Percentiles rank a stretch among this genome's conserved stretches.
Conservation (phyloP, 805 yeast genomes). For the Scheffersomyces lignosus region DNA sequence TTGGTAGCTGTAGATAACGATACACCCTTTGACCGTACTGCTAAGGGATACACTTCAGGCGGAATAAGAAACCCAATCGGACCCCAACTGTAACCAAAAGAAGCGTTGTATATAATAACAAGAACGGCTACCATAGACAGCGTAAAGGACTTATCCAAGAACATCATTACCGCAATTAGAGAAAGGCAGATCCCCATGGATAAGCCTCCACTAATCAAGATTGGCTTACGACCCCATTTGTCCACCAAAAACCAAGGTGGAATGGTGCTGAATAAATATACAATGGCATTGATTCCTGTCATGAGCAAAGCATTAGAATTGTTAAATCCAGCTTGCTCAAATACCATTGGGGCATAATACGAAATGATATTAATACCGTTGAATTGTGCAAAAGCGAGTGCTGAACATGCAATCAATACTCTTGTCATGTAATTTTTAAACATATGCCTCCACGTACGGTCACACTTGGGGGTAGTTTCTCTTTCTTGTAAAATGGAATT, state of each 20-base stretch:
- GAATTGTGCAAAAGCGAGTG: conserved; percentile 46
- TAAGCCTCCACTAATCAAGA: conserved; percentile 40
- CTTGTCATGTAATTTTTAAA: conserved; percentile 37
- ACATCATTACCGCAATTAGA: conserved; percentile 35
- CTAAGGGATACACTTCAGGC: conserved; percentile 45
- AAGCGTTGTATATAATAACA: conserved; percentile 43
- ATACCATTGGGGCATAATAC: conserved; percentile 59
- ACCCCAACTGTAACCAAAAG: conserved; percentile 48
- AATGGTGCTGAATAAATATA: conserved; percentile 39
- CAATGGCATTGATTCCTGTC: conserved; percentile 44
- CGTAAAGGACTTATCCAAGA: conserved; percentile 29
- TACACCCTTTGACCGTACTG: conserved; percentile 44
- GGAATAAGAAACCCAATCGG: conserved; percentile 46
- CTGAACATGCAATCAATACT: conserved; percentile 41
- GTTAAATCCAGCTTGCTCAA: conserved; percentile 46
- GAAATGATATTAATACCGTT: conserved; percentile 60
- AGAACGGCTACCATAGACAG: conserved; percentile 40
- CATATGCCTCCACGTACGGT: conserved; percentile 44
- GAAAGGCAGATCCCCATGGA: conserved; percentile 39
- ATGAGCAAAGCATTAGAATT: conserved; percentile 41
- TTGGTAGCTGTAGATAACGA: conserved; percentile 46
- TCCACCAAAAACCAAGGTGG: conserved; percentile 49
- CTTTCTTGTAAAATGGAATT: conserved; percentile 43
- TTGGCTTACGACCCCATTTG: conserved; percentile 47
- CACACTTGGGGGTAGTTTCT: conserved; percentile 34